These are phyloP conservation scores for Pleurotus eryngii DNA, from an alignment of 768 basidiomycete species.

Conservation along the genomic window DNA sequence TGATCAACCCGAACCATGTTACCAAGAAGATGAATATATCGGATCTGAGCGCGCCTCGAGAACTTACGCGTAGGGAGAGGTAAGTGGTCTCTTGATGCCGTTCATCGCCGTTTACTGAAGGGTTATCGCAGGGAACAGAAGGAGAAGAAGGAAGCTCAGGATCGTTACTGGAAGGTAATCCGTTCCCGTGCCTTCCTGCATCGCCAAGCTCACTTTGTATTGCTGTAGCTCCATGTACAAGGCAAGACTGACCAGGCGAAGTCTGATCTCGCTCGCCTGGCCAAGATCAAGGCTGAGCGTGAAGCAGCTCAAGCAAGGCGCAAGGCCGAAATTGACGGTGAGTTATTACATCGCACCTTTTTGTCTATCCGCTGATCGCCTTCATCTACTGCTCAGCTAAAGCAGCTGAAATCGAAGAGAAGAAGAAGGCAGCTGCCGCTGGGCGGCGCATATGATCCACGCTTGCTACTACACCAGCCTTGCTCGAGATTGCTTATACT, in stretches of 20 bases:
- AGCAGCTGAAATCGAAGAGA: conserved; percentile 58
- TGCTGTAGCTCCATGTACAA: conserved; percentile 55
- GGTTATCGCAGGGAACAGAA: conserved; percentile 69
- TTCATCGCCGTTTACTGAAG: not conserved
- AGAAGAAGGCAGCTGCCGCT: conserved; percentile 44
- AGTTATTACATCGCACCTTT: conserved; percentile 12
- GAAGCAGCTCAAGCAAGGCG: conserved; percentile 86
- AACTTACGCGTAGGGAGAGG: conserved; percentile 68
- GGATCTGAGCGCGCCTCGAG: conserved; percentile 62
- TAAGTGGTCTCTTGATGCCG: conserved; percentile 18
- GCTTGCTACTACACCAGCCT: not conserved
- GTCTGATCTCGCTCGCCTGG: conserved; percentile 80
- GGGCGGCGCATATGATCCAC: conserved; percentile 18
- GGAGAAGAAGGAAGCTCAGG: conserved; percentile 87
- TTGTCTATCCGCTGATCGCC: not conserved
- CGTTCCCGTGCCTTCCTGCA: not conserved
- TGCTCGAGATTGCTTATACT: not conserved
- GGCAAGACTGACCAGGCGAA: conserved; percentile 94
- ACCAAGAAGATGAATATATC: conserved; percentile 73
- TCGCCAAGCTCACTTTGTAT: conserved; percentile 5
- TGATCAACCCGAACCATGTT: conserved; percentile 79
- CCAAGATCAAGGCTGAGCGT: conserved; percentile 82
- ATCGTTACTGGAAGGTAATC: conserved; percentile 80
- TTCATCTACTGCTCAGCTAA: conserved; percentile 42
- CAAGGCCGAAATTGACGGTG: conserved; percentile 86